Evolutionary conservation across 208 protist genomes (phyloP).

Genomic region (Leishmania martiniquensis): DNA sequence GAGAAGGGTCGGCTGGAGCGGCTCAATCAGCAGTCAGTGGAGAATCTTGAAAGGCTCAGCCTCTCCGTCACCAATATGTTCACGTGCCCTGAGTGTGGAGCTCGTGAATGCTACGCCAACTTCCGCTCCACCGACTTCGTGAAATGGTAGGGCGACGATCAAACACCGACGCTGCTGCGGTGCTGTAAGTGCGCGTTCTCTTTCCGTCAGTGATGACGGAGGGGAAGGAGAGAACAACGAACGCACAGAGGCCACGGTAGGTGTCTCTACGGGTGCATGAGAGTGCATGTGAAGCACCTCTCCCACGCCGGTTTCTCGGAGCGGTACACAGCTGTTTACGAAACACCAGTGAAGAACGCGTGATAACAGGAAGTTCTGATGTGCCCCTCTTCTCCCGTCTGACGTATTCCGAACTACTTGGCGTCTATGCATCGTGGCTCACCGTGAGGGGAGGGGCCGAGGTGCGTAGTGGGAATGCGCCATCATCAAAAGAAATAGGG

Average conservation of each 20-base stretch:
- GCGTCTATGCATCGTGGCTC: neutral
- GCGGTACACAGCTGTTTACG: neutral
- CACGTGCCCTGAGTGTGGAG: conserved; percentile 54
- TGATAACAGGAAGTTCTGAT: neutral
- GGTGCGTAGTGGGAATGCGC: neutral
- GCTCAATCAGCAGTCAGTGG: conserved; percentile 54
- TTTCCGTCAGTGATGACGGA: conserved; percentile 35
- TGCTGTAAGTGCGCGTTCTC: conserved; percentile 47
- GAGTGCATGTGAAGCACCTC: neutral
- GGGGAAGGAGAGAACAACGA: neutral
- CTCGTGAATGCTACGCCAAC: conserved; percentile 54
- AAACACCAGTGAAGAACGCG: neutral
- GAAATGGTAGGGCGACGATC: conserved; percentile 75
- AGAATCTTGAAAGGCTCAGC: conserved; percentile 44
- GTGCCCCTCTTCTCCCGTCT: no score
- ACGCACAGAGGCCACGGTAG: neutral
- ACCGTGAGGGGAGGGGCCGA: neutral
- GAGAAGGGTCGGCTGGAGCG: conserved; percentile 37
- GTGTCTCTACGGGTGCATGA: neutral
- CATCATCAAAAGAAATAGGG: neutral
- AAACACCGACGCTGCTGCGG: conserved; percentile 55
- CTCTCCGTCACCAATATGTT: conserved; percentile 50
- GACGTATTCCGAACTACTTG: neutral
- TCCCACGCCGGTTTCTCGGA: neutral
- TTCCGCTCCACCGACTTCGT: conserved; percentile 61